These are phyloP conservation scores for Aspergillus sp. DNA, from an alignment of 2,329 filamentous ascomycete genomes.

Conservation along the genomic window DNA sequence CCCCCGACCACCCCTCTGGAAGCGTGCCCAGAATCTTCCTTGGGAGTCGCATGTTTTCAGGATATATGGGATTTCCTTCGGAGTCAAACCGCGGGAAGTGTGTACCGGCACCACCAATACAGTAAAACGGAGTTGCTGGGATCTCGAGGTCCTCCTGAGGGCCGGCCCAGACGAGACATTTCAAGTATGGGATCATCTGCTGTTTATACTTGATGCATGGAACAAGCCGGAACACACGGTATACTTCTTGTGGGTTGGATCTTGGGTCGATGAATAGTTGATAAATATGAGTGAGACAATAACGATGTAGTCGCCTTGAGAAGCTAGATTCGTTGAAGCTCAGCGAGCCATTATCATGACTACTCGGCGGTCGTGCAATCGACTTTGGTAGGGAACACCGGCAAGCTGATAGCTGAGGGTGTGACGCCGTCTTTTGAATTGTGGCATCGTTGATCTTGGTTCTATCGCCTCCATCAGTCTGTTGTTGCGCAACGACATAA, in stretches of 20 bases:
- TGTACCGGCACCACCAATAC: conserved; percentile 67
- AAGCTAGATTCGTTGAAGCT: conserved; percentile 67
- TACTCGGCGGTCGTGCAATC: background rate
- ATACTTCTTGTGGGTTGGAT: conserved; percentile 50
- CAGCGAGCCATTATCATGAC: conserved; percentile 46
- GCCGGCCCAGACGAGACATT: conserved; percentile 35
- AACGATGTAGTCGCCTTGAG: conserved; percentile 67
- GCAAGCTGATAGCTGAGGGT: background rate
- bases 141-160: conserved; percentile 54
- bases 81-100: conserved; percentile 54
- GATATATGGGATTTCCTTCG: conserved; percentile 33
- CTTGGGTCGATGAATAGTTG: conserved; percentile 50
- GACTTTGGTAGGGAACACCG: background rate
- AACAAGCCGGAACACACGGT: conserved; percentile 67
- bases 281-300: conserved; percentile 62
- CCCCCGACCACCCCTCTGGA: background rate
- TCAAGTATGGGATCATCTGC: conserved; percentile 40
- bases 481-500: background rate
- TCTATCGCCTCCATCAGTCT: background rate
- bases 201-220: conserved; percentile 54
- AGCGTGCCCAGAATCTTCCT: conserved; percentile 15
- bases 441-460: background rate
- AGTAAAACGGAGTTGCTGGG: conserved; percentile 61
- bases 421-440: no score
- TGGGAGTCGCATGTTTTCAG: conserved; percentile 25